phyloP scores from a whole-genome alignment of 1,284 basidiomycete genomes.

The Schizopora paradoxa region DNA sequence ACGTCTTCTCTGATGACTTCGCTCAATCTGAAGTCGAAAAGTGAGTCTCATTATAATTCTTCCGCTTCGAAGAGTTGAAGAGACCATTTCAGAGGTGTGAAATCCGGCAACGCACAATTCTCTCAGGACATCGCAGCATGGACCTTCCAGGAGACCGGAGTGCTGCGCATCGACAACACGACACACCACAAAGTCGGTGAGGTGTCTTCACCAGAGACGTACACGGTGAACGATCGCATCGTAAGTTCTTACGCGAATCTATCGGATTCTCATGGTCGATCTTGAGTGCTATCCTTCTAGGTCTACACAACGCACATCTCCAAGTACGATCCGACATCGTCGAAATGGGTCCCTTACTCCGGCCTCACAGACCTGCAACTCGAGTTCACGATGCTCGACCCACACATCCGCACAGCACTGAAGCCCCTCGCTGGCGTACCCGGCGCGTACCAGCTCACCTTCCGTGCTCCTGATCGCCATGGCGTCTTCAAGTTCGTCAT shows the following conservation, averaged over 20 bases:
- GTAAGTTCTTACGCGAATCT: constrained; percentile 42
- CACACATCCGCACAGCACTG: constrained; percentile 78
- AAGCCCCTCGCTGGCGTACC: constrained; percentile 46
- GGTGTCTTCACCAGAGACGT: constrained; percentile 49
- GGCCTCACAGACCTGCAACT: constrained; percentile 78
- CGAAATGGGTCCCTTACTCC: constrained; percentile 69
- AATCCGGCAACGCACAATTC: constrained; percentile 74
- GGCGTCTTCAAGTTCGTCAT: constrained; percentile 97
- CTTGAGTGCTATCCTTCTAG: constrained; percentile 33
- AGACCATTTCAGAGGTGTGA: constrained; percentile 40
- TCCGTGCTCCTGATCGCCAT: constrained; percentile 90
- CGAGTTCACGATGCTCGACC: constrained; percentile 98
- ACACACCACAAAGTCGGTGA: constrained; percentile 69
- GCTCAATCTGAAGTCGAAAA: constrained; percentile 56
- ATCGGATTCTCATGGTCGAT: constrained; percentile 14
- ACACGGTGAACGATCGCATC: constrained; percentile 85
- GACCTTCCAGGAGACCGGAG: constrained; percentile 87
- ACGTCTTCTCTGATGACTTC: constrained; percentile 73
- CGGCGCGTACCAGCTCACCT: constrained; percentile 71
- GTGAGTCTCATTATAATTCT: constrained; percentile 35
- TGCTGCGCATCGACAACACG: constrained; percentile 73
- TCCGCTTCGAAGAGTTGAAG: constrained; percentile 6
- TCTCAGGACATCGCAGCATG: constrained; percentile 74
- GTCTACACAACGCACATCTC: constrained; percentile 73
- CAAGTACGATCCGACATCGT: constrained; percentile 48